These are phyloP conservation scores for Diaporthe ilicicola DNA, from an alignment of 2,329 filamentous ascomycete genomes.

Conservation along the genomic window DNA sequence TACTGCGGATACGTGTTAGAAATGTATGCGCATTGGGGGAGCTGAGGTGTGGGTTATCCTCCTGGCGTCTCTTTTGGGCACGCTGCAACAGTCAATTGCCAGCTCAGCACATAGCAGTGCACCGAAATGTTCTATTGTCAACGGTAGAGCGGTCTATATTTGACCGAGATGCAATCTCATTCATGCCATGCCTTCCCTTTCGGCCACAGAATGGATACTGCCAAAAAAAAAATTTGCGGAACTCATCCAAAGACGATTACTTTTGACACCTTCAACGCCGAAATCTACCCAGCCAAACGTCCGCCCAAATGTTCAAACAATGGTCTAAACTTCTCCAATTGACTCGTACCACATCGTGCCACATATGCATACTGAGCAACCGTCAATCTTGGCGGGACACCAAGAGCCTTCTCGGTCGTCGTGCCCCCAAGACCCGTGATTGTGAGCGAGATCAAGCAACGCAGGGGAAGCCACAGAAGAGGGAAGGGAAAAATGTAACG, in stretches of 20 bases:
- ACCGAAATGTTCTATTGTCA: neutral
- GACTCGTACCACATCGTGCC: conserved; percentile 11
- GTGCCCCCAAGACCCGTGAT: neutral
- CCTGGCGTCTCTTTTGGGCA: neutral
- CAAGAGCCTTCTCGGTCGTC: neutral
- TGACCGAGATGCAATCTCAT: neutral
- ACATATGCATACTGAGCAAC: conserved; percentile 10
- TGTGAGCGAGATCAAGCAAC: neutral
- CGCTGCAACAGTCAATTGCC: neutral
- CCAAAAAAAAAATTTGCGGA: neutral
- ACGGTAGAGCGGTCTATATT: neutral
- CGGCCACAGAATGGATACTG: neutral
- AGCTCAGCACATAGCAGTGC: neutral
- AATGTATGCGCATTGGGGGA: too few relatives aligned
- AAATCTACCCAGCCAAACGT: conserved; percentile 4
- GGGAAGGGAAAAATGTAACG: too few relatives aligned
- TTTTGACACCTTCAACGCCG: conserved; percentile 27
- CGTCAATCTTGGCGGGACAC: neutral
- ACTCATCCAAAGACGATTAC: neutral
- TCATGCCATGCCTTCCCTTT: neutral
- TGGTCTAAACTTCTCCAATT: neutral
- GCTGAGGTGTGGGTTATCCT: neutral
- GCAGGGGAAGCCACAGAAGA: neutral
- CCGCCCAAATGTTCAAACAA: neutral
- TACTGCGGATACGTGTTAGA: neutral